phyloP scores from a whole-genome alignment of 495 filamentous ascomycete species.

The Neurospora sp. region DNA sequence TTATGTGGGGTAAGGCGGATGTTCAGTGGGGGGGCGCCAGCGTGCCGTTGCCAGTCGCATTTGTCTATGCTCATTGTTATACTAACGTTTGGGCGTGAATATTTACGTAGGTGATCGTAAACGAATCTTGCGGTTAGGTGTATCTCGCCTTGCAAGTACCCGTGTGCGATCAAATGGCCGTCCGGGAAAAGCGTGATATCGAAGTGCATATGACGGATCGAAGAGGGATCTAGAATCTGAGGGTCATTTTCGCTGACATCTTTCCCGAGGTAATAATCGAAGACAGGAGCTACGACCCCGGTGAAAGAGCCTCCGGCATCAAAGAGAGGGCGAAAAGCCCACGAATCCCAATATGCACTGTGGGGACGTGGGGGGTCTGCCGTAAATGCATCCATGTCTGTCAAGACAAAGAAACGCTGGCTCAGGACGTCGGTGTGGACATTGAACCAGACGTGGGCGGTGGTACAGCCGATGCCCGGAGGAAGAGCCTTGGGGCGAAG shows the following conservation, averaged over 20 bases:
- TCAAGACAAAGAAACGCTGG: background rate
- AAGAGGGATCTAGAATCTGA: background rate
- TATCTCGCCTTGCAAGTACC: background rate
- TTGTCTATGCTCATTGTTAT: too few relatives aligned
- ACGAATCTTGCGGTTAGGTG: background rate
- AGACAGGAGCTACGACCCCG: background rate
- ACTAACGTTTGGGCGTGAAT: background rate
- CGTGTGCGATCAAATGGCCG: background rate
- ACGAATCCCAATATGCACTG: background rate
- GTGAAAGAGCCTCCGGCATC: background rate
- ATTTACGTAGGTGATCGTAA: background rate
- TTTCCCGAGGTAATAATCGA: fast-evolving
- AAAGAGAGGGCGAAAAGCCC: background rate
- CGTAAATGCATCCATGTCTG: background rate
- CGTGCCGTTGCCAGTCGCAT: too few relatives aligned
- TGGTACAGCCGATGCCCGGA: background rate
- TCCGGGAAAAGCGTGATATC: background rate
- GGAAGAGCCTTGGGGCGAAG: background rate
- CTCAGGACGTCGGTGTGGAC: background rate
- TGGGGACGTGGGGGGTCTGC: background rate
- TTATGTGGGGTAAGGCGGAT: too few relatives aligned
- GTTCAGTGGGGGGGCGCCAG: too few relatives aligned
- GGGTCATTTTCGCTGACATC: background rate
- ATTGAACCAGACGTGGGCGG: background rate
- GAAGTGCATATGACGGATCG: background rate